Percentiles rank a stretch among this genome's conserved stretches.
These are phyloP conservation scores for Cercophora scortea DNA, from an alignment of 495 filamentous ascomycete genomes.

Conservation along the genomic window DNA sequence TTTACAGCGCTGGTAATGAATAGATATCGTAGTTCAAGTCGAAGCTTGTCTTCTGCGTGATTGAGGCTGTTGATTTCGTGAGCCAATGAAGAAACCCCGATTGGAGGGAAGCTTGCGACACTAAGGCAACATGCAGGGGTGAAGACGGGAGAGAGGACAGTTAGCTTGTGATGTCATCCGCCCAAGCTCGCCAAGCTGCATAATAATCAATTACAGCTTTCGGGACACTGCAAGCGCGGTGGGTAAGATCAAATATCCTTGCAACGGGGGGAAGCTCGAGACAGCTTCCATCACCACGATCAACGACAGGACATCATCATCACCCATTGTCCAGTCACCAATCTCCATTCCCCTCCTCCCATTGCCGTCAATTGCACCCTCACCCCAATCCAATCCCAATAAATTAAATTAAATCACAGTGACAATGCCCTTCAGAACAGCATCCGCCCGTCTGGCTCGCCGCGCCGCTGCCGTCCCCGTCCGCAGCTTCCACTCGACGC, in stretches of 20 bases:
- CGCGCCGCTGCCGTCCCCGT: slow-evolving; percentile 4
- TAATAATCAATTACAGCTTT: neutral
- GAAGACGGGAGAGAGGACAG: neutral
- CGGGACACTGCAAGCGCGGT: no score
- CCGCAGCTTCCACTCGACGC: slow-evolving; percentile 47
- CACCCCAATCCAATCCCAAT: neutral
- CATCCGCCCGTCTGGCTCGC: neutral
- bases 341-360: neutral
- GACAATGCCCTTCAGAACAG: slow-evolving; percentile 1
- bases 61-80: no score
- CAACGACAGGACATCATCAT: neutral
- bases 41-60: no score
- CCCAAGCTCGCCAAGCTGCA: neutral
- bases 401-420: neutral
- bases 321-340: no score
- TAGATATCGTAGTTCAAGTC: no score
- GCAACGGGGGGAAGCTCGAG: neutral
- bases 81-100: no score
- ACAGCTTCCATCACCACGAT: neutral
- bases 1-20: no score
- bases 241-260: no score
- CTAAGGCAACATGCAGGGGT: no score
- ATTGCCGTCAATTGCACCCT: neutral
- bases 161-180: slow-evolving; percentile 9
- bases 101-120: no score